A percentile compares a stretch with the other conserved stretches of the same genome.
Evolutionary conservation across 108 stramenopile genomes (phyloP).

Genomic region (Skeletonema marinoi): DNA sequence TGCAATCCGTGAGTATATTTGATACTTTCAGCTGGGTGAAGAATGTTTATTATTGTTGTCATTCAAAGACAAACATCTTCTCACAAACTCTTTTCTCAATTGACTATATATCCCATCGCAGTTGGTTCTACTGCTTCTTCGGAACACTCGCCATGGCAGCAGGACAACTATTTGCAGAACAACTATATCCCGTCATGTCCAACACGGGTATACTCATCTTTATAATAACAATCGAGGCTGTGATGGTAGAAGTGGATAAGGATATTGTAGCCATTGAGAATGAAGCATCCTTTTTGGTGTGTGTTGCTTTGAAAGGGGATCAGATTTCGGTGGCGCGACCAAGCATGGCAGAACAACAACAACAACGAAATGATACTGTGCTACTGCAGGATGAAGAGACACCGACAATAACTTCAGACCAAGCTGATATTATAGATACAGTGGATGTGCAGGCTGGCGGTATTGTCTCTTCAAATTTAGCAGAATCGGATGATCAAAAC

Average conservation of each 20-base stretch:
- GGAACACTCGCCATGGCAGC: slow-evolving; percentile 41
- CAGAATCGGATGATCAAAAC: not conserved
- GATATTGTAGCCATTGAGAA: slow-evolving; percentile 48
- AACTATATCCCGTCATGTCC: slow-evolving; percentile 38
- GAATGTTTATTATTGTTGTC: not conserved
- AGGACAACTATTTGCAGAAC: slow-evolving; percentile 40
- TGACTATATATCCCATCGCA: not conserved
- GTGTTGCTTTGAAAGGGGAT: slow-evolving; percentile 47
- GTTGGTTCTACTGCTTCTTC: slow-evolving; percentile 47
- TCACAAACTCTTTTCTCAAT: not conserved
- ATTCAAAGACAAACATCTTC: not conserved
- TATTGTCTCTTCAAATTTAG: not conserved
- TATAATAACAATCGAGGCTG: slow-evolving; percentile 32
- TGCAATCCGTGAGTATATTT: slow-evolving; percentile 17
- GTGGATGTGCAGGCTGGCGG: not conserved
- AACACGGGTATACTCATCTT: slow-evolving; percentile 47
- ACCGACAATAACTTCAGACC: not conserved
- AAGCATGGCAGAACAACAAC: not conserved
- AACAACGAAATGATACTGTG: no score
- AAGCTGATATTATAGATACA: not conserved
- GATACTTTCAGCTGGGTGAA: not conserved
- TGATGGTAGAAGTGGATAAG: slow-evolving; percentile 59
- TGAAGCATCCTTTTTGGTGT: slow-evolving; percentile 43
- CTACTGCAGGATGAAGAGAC: not conserved
- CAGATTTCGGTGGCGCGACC: slow-evolving; percentile 8